phyloP scores from a whole-genome alignment of 352 stramenopile species.

The Salisapilia sapeloensis region DNA sequence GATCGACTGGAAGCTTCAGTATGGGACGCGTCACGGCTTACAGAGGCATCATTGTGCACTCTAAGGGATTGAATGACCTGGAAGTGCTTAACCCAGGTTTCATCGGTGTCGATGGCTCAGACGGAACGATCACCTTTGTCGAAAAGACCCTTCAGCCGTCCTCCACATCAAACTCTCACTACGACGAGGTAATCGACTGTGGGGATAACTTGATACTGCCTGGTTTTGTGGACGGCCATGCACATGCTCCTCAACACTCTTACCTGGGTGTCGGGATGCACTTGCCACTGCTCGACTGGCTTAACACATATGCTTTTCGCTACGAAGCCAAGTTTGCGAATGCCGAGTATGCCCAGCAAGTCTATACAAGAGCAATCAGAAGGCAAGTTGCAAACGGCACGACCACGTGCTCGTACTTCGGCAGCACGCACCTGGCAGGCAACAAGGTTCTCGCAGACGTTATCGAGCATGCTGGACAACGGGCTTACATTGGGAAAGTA shows the following conservation, averaged over 20 bases:
- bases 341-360: slow-evolving; percentile 34
- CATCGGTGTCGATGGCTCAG: slow-evolving; percentile 27
- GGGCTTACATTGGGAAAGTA: slow-evolving; percentile 88
- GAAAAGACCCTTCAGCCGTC: slow-evolving; percentile 3
- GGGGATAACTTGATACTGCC: slow-evolving; percentile 76
- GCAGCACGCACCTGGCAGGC: slow-evolving; percentile 80
- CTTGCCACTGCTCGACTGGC: slow-evolving; percentile 85
- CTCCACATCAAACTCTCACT: slow-evolving; percentile 3
- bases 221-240: slow-evolving; percentile 89
- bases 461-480: slow-evolving; percentile 64
- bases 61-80: slow-evolving; percentile 27
- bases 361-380: slow-evolving; percentile 83
- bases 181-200: slow-evolving; percentile 36
- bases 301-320: slow-evolving; percentile 90
- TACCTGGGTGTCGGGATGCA: slow-evolving; percentile 90
- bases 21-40: slow-evolving; percentile 42
- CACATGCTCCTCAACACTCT: slow-evolving; percentile 88
- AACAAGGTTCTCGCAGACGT: slow-evolving; percentile 85
- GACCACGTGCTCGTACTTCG: slow-evolving; percentile 91
- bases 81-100: slow-evolving; percentile 45
- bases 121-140: slow-evolving; percentile 32
- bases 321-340: slow-evolving; percentile 73
- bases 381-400: slow-evolving; percentile 80
- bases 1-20: no score
- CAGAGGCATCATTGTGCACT: slow-evolving; percentile 67